Base-by-base conservation (phyloP, 1,284 basidiomycete species). In the Trichosporon sp. region DNA sequence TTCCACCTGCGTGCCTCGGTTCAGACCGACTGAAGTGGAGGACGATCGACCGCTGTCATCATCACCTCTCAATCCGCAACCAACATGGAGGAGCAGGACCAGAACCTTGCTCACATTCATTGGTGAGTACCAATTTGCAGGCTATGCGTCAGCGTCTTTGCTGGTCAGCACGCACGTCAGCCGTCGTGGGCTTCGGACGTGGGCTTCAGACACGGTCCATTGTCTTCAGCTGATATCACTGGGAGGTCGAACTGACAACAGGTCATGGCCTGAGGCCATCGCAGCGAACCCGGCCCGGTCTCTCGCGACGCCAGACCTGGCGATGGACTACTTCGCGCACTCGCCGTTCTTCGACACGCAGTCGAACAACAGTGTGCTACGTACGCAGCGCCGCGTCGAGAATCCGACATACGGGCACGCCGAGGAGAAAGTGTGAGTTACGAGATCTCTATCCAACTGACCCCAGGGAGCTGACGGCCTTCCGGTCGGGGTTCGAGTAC, bases 321-420 rank as follows among this genome's bases (percentile, higher is more conserved):
- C 78, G 77, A 74, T 82, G 74, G 81, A 82, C 71, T 82, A 81
- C 71, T 82, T 82, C 65, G 77, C 79, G 8, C 76, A 75, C 66
- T 81, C 80, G 13, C 81, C 81, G 3, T 82, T 82, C 73, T 82
- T 75, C 71, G 78, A 81, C 68, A 35, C 71, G 1, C 75, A 76
- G 38, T 80, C 77, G 27, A 82, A 82, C 65, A 82, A 82, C 69
- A 74, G 73, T 56, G 75, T 75, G 11, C 70, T 82, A 32, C 65
- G 81, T 5, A 79, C 78, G 0, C 81, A 82, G 63, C 62, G 76
- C 2, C 42, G 75, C 13, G 75, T 82, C 9, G 75, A 77, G 66
- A 76, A 79, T 42, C 78, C 77, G 12, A 73, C 70, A 0, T 82
- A 80, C 66, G 79, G 79, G 5, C 73, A 77, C 47, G 77, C 76